Evolutionary conservation across 306 rosid species (phyloP).

Genomic region (Leucaena leucocephala): DNA sequence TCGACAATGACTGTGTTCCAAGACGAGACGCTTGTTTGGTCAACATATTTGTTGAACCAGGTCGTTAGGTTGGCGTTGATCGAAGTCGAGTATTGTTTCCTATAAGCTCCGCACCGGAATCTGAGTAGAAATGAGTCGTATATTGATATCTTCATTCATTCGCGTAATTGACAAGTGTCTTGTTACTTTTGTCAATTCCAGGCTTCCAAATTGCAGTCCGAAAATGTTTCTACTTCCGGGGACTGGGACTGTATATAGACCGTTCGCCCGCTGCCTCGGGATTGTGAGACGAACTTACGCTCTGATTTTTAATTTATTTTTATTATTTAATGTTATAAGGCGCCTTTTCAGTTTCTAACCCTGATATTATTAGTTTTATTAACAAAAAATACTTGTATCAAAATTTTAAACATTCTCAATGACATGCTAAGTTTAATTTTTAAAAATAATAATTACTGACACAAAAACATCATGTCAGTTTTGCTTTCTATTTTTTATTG

Average conservation of each 20-base stretch:
- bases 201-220: not conserved
- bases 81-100: conserved; percentile 42
- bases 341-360: too few relatives aligned
- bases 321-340: too few relatives aligned
- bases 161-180: not conserved
- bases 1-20: conserved; percentile 86
- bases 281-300: too few relatives aligned
- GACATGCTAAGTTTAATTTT: too few relatives aligned
- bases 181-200: not conserved
- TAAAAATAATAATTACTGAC: too few relatives aligned
- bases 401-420: too few relatives aligned
- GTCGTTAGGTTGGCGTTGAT: conserved; percentile 49
- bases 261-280: not conserved
- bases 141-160: conserved; percentile 15
- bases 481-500: too few relatives aligned
- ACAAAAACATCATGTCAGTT: too few relatives aligned
- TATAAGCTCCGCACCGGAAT: conserved; percentile 5
- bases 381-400: too few relatives aligned
- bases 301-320: too few relatives aligned
- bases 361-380: too few relatives aligned
- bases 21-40: conserved; percentile 60
- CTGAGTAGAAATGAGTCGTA: not conserved
- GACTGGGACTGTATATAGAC: not conserved
- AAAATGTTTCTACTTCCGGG: not conserved
- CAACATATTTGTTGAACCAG: conserved; percentile 75